These are phyloP conservation scores for Ustilago xerochloae DNA, from an alignment of 1,284 basidiomycete species.

Conservation along the genomic window DNA sequence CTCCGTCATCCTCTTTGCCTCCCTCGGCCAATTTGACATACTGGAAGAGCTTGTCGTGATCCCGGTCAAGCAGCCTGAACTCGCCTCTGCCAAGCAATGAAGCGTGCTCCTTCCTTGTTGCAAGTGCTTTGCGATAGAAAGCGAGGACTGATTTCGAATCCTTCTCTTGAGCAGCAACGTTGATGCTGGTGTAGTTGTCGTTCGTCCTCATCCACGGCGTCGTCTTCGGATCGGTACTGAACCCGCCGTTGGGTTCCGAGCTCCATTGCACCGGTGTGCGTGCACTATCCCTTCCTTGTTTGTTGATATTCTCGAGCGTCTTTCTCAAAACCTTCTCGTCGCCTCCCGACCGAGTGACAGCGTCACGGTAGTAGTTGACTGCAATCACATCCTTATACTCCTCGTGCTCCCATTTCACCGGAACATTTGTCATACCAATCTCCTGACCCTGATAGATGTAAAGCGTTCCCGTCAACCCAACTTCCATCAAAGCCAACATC, in stretches of 20 bases:
- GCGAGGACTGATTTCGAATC: conserved; percentile 73
- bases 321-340: conserved; percentile 68
- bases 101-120: conserved; percentile 73
- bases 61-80: conserved; percentile 72
- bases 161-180: conserved; percentile 72
- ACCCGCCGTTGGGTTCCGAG: conserved; percentile 73
- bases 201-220: conserved; percentile 81
- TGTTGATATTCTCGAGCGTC: conserved; percentile 71
- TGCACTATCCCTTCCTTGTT: conserved; percentile 78
- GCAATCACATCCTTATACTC: conserved; percentile 68
- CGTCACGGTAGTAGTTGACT: conserved; percentile 40
- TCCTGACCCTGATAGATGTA: conserved; percentile 77
- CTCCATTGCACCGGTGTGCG: conserved; percentile 80
- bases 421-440: conserved; percentile 78
- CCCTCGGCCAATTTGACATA: conserved; percentile 70
- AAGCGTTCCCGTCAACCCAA: conserved; percentile 76
- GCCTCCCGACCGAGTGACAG: conserved; percentile 13
- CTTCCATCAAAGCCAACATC: conserved; percentile 75
- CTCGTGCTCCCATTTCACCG: conserved; percentile 75
- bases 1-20: conserved; percentile 65
- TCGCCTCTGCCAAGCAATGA: conserved; percentile 74
- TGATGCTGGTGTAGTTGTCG: conserved; percentile 76
- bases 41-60: conserved; percentile 73
- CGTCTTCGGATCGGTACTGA: conserved; percentile 71
- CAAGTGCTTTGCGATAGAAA: conserved; percentile 75